phyloP scores from a whole-genome alignment of 1,139 yeast genomes.

The Candida sp. region DNA sequence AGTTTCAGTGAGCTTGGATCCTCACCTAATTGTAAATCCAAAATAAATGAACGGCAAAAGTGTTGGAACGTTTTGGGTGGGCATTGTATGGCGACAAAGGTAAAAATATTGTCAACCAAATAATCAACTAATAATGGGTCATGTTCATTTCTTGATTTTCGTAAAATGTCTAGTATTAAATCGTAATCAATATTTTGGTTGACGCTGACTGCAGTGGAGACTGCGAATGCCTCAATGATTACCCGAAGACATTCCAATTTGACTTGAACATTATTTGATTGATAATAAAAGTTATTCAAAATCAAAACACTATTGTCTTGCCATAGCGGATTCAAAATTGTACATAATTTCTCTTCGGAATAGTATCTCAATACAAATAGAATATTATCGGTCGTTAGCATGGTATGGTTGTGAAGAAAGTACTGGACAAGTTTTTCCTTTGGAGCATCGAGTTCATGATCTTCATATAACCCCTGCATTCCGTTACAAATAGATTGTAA shows the following conservation, averaged over 20 bases:
- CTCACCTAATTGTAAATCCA: slow-evolving; percentile 9
- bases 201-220: slow-evolving; percentile 28
- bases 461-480: slow-evolving; percentile 29
- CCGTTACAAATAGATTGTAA: slow-evolving; percentile 36
- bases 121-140: slow-evolving; percentile 31
- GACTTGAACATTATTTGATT: slow-evolving; percentile 19
- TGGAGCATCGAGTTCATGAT: slow-evolving; percentile 42
- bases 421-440: slow-evolving; percentile 41
- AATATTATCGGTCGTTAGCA: slow-evolving; percentile 33
- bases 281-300: slow-evolving; percentile 44
- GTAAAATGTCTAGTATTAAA: slow-evolving; percentile 25
- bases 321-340: slow-evolving; percentile 56
- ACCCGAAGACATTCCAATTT: slow-evolving; percentile 41
- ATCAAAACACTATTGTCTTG: slow-evolving; percentile 42
- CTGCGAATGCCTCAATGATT: slow-evolving; percentile 38
- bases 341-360: slow-evolving; percentile 48
- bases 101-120: slow-evolving; percentile 27
- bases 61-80: slow-evolving; percentile 22
- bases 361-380: slow-evolving; percentile 45
- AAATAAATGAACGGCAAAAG: slow-evolving; percentile 14
- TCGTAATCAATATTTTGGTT: slow-evolving; percentile 22
- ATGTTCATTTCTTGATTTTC: slow-evolving; percentile 21
- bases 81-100: slow-evolving; percentile 20
- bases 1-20: slow-evolving; percentile 8
- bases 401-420: slow-evolving; percentile 35